Percentiles rank a stretch among this genome's conserved stretches.
phyloP scores from a whole-genome alignment of 768 basidiomycete genomes.

The Russula olivacea region DNA sequence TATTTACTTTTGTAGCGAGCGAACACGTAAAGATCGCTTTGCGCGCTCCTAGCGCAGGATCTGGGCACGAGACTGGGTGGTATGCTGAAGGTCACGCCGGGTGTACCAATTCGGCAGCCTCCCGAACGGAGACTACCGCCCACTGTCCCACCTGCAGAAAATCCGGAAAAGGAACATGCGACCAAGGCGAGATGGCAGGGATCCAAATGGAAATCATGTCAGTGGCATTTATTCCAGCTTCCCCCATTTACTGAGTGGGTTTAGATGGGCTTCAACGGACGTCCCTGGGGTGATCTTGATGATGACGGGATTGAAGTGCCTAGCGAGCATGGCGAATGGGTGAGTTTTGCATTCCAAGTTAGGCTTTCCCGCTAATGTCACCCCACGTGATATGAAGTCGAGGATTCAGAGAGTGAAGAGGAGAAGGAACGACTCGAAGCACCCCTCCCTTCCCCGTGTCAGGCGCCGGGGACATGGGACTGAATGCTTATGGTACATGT shows the following conservation, averaged over 20 bases:
- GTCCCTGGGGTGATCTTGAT: conserved; percentile 11
- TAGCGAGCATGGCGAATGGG: conserved; percentile 5
- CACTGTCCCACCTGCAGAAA: conserved; percentile 9
- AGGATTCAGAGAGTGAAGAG: not conserved
- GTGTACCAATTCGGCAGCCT: conserved; percentile 20
- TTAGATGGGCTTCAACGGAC: conserved; percentile 13
- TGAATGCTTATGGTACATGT: not conserved
- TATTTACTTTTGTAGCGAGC: conserved; percentile 3
- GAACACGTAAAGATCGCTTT: conserved; percentile 17
- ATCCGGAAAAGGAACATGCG: conserved; percentile 2
- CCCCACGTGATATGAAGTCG: not conserved
- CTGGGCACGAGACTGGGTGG: conserved; percentile 13
- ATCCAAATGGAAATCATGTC: conserved; percentile 14
- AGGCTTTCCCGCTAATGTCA: not conserved
- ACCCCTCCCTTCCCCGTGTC: too few relatives aligned
- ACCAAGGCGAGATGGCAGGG: conserved; percentile 18
- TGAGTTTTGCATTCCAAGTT: not conserved
- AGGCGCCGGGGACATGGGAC: not conserved
- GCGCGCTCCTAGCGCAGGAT: conserved; percentile 2
- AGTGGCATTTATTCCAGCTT: not conserved
- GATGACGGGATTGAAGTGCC: conserved; percentile 10
- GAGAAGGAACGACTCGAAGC: not conserved
- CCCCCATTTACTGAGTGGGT: not conserved
- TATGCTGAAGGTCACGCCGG: conserved; percentile 20
- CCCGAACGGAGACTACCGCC: conserved; percentile 5